Evolutionary conservation across 352 stramenopile species (phyloP), one percentile per base, ranked within the genome.

Genomic region (Phytophthora ohioensis): DNA sequence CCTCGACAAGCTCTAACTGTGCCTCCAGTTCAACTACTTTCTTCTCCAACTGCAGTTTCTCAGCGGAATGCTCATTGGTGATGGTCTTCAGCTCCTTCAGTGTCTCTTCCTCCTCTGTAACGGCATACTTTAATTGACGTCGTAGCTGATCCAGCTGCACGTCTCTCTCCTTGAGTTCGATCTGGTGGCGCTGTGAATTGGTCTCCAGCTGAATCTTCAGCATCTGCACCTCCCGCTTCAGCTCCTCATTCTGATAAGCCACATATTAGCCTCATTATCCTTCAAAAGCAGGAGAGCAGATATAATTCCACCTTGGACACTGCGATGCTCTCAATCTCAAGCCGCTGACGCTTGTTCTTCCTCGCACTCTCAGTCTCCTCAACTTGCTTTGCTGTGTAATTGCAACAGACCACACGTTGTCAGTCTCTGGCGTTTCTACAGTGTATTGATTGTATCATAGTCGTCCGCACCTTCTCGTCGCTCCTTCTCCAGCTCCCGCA

Each of bases 1-100:
- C 71, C 52, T 92, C 83, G 0, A 92, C 80, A 53, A 93, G 83
- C 38, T 82, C 68, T 41, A 95, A 48, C 59, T 91, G 83, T 4
- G 87, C 82, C 52, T 93, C 84, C 53, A 91, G 64, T 59, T 94
- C 85, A 7, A 91, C 85, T 36, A 88, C 73, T 65, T 82, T 90
- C 65, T 92, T 93, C 53, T 92, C 76, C 31, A 89, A 46, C 55
- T 81, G 48, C 17, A 94, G 67, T 52, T 88, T 88, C 62, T 92
- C 82, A 12, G 57, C 82, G 43, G 85, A 76, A 51, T 81, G 73
- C 54, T 90, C 75, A 39, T 77, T 87, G 2, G 73, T 87, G 13
- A 78, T 57, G 4, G 52, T 69, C 54, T 88, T 89, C 1, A 94
- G 73, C 68, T 95, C 83, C 41, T 78, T 71, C 10, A 85, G 79